Evolutionary conservation across 1,284 basidiomycete genomes (phyloP).

Genomic region (Sanghuangporus weigelae): DNA sequence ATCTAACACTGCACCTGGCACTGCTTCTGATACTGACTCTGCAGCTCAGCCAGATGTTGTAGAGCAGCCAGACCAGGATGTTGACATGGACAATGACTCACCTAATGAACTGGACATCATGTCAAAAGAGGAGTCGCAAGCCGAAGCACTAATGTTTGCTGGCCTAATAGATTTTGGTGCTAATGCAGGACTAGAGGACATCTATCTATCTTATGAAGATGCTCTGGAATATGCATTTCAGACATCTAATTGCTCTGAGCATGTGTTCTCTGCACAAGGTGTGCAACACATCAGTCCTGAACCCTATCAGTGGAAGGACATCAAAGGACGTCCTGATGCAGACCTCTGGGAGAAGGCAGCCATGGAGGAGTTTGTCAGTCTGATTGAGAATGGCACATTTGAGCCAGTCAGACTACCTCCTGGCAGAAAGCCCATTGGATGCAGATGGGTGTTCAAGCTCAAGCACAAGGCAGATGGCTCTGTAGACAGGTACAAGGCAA

Average conservation of each 20-base stretch:
- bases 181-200: neutral
- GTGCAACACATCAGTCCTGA: no score
- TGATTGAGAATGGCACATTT: no score
- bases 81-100: neutral
- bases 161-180: neutral
- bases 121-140: neutral
- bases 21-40: no score
- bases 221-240: neutral
- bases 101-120: neutral
- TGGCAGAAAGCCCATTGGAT: no score
- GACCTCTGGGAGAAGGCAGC: no score
- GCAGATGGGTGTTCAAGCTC: neutral
- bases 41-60: no score
- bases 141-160: neutral
- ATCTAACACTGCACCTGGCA: no score
- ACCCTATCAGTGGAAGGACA: no score
- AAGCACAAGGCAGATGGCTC: neutral
- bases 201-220: neutral
- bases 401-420: no score
- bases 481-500: neutral
- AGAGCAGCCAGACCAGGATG: no score
- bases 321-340: no score
- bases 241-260: neutral
- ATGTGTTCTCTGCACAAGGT: neutral
- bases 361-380: no score